Percentiles rank a stretch among this genome's conserved stretches.
phyloP scores from a whole-genome alignment of 2,329 filamentous ascomycete species.

The Ophiognomonia clavigignenti-juglandacearum region DNA sequence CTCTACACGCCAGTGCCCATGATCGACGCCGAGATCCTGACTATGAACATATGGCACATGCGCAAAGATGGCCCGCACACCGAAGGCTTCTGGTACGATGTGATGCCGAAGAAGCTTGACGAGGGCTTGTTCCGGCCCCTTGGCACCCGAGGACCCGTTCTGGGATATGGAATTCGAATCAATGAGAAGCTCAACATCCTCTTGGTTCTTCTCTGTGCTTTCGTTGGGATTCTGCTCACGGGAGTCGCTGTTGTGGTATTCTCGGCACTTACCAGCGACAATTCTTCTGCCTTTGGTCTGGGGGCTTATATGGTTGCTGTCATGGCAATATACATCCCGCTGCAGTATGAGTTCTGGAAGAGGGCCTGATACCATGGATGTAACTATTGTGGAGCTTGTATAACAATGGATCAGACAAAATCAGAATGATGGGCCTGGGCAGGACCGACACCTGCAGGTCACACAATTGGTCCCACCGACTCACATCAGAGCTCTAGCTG shows the following conservation, averaged over 20 bases:
- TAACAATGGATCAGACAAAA: too few relatives aligned
- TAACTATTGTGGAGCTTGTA: too few relatives aligned
- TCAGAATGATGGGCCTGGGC: too few relatives aligned
- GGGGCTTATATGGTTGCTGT: neutral
- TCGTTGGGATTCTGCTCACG: neutral
- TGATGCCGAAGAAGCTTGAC: neutral
- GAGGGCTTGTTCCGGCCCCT: neutral
- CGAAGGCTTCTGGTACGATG: conserved; percentile 1
- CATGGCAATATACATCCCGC: neutral
- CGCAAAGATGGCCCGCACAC: neutral
- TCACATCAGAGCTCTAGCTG: too few relatives aligned
- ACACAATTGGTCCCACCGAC: too few relatives aligned
- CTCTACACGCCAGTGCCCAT: neutral
- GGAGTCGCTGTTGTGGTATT: neutral
- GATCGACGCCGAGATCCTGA: neutral
- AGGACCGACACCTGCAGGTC: too few relatives aligned
- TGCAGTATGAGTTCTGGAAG: conserved; percentile 1
- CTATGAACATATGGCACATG: conserved; percentile 2
- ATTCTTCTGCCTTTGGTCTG: neutral
- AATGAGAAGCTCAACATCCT: conserved; percentile 1
- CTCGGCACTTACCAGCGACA: neutral
- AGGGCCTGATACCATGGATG: too few relatives aligned
- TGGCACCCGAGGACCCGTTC: neutral
- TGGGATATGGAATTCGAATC: neutral
- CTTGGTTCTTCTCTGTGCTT: neutral